Conservation (phyloP, 2,329 filamentous ascomycete species). For the Fusarium acutatum region DNA sequence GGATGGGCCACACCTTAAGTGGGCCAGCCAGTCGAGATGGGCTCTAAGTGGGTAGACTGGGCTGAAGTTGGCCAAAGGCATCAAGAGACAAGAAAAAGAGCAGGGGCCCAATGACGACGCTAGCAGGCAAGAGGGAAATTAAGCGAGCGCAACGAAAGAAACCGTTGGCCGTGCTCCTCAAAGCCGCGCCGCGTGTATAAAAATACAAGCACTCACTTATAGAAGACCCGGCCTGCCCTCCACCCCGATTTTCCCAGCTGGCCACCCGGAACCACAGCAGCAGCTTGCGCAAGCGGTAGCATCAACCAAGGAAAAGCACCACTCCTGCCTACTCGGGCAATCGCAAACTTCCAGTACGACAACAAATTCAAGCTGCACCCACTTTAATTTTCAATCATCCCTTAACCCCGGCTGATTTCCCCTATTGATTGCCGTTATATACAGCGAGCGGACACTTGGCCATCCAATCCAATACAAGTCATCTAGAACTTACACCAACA, state of each 20-base stretch:
- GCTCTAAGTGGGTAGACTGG: conserved; percentile 29
- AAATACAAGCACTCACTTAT: conserved; percentile 56
- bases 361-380: conserved; percentile 18
- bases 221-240: conserved; percentile 56
- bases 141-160: conserved; percentile 48
- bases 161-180: conserved; percentile 46
- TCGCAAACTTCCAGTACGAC: conserved; percentile 22
- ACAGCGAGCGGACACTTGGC: conserved; percentile 18
- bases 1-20: conserved; percentile 24
- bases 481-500: conserved; percentile 16
- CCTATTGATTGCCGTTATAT: conserved; percentile 21
- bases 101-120: conserved; percentile 41
- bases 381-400: conserved; percentile 23
- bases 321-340: conserved; percentile 25
- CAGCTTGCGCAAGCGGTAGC: conserved; percentile 34
- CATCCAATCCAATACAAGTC: conserved; percentile 22
- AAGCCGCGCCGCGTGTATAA: conserved; percentile 53
- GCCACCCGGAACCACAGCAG: conserved; percentile 40
- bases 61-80: conserved; percentile 31
- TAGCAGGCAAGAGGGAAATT: conserved; percentile 49
- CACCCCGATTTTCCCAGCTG: conserved; percentile 51
- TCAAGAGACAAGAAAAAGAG: conserved; percentile 21
- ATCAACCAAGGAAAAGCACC: conserved; percentile 37
- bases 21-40: conserved; percentile 19
- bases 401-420: conserved; percentile 9